Conservation (phyloP, 2,329 filamentous ascomycete species). For the Eurotiales sp. region DNA sequence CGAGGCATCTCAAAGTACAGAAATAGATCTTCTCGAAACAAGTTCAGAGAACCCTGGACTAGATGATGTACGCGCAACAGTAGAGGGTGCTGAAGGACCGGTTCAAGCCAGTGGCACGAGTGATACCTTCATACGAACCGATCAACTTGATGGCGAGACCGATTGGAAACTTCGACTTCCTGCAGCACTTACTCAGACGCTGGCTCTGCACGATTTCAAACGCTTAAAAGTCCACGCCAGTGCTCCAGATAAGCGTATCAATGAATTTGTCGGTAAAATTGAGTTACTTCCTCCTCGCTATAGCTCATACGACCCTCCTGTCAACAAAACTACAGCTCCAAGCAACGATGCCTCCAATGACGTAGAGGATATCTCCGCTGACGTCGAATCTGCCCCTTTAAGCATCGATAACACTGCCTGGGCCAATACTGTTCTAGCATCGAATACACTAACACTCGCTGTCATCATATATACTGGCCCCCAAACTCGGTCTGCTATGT, state of each 20-base stretch:
- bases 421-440: conserved; percentile 96
- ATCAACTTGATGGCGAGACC: conserved; percentile 95
- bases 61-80: too few species aligned
- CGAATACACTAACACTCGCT: conserved; percentile 81
- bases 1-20: conserved; percentile 21
- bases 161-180: conserved; percentile 96
- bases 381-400: conserved; percentile 63
- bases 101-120: conserved; percentile 48
- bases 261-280: conserved; percentile 89
- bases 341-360: conserved; percentile 19
- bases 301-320: conserved; percentile 43
- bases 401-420: conserved; percentile 97
- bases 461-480: conserved; percentile 92
- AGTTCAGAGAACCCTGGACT: too few species aligned
- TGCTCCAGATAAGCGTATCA: conserved; percentile 89
- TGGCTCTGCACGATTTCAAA: conserved; percentile 67
- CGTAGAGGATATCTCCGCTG: conserved; percentile 17
- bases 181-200: conserved; percentile 76
- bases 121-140: conserved; percentile 95
- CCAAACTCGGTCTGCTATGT: conserved; percentile 89
- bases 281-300: conserved; percentile 62
- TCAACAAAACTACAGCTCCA: conserved; percentile 26
- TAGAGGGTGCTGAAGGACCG: conserved; percentile 20
- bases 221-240: conserved; percentile 70
- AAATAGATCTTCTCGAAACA: conserved; percentile 24